Conservation (phyloP, 2,329 filamentous ascomycete genomes). For the Apiospora marii region DNA sequence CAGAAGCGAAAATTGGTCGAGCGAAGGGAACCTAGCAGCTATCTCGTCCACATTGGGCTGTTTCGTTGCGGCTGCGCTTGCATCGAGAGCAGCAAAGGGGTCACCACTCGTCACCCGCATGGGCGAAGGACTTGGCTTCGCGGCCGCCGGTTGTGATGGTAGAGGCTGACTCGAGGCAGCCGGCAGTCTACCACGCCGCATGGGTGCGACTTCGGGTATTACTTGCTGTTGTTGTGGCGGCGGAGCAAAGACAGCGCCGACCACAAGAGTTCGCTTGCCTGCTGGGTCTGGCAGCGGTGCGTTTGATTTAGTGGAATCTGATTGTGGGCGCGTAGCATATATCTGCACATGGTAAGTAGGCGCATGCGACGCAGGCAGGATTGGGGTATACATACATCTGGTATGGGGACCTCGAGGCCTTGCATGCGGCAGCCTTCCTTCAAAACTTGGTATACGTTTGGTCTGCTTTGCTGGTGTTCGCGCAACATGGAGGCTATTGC, state of each 20-base stretch:
- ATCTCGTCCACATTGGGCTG: constrained; percentile 69
- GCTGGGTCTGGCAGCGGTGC: constrained; percentile 62
- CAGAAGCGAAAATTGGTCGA: constrained; percentile 91
- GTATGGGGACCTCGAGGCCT: constrained; percentile 83
- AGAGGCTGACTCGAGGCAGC: constrained; percentile 49
- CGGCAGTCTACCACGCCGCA: constrained; percentile 87
- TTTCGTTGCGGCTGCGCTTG: constrained; percentile 54
- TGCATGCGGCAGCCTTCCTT: constrained; percentile 89
- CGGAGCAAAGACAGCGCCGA: constrained; percentile 85
- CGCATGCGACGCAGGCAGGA: constrained; percentile 24
- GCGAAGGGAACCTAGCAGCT: constrained; percentile 83
- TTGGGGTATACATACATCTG: constrained; percentile 72
- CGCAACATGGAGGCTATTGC: constrained; percentile 82
- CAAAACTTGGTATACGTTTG: constrained; percentile 94
- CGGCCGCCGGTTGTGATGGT: constrained; percentile 44
- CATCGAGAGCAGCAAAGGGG: constrained; percentile 90
- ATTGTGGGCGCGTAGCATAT: constrained; percentile 69
- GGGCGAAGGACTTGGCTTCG: constrained; percentile 72
- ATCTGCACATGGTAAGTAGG: constrained; percentile 62
- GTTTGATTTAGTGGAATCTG: constrained; percentile 63
- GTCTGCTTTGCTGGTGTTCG: constrained; percentile 79
- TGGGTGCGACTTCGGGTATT: constrained; percentile 90
- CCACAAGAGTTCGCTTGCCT: constrained; percentile 63
- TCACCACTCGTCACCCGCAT: constrained; percentile 75
- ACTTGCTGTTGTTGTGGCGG: constrained; percentile 73